A percentile compares a stretch with the other conserved stretches of the same genome.
Evolutionary conservation across 2,329 filamentous ascomycete genomes (phyloP).

Genomic region (Simplicillium aogashimaense): DNA sequence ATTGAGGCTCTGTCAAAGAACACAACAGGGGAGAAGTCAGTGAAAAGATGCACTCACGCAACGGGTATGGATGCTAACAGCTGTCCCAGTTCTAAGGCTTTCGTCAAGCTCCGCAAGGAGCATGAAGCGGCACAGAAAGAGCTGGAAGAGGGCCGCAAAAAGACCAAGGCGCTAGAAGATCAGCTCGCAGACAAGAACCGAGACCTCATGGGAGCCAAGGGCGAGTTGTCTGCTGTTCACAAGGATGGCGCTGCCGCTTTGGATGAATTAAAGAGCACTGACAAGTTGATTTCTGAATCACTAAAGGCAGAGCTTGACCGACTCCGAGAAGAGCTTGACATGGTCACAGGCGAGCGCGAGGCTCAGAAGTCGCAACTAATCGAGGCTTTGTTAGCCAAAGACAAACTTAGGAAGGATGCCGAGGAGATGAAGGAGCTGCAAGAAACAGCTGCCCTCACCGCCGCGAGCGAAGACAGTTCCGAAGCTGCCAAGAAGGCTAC

Average conservation of each 20-base stretch:
- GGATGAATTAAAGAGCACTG: conserved; percentile 47
- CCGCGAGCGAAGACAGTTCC: conserved; percentile 21
- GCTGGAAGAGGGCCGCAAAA: conserved; percentile 33
- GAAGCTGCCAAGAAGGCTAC: conserved; percentile 29
- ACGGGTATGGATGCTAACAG: conserved; percentile 17
- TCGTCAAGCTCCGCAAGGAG: conserved; percentile 39
- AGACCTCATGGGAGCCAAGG: conserved; percentile 40
- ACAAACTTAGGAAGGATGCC: conserved; percentile 45
- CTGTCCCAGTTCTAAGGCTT: conserved; percentile 41
- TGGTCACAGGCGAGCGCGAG: conserved; percentile 41
- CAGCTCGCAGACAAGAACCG: conserved; percentile 44
- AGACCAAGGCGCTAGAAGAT: conserved; percentile 32
- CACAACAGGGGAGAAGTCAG: conserved; percentile 46
- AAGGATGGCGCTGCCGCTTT: conserved; percentile 45
- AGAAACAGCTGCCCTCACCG: conserved; percentile 21
- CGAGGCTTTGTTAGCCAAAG: conserved; percentile 49
- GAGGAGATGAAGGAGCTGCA: conserved; percentile 35
- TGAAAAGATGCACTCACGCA: conserved; percentile 24
- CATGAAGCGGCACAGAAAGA: conserved; percentile 34
- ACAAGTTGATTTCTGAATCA: conserved; percentile 48
- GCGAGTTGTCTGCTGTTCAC: conserved; percentile 44
- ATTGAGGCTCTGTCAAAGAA: conserved; percentile 43
- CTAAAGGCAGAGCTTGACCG: conserved; percentile 48
- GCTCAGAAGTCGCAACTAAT: conserved; percentile 50
- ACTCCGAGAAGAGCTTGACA: conserved; percentile 39